Conservation (phyloP, 371 early-diverging fungal species). For the Enteropsectra breve region DNA sequence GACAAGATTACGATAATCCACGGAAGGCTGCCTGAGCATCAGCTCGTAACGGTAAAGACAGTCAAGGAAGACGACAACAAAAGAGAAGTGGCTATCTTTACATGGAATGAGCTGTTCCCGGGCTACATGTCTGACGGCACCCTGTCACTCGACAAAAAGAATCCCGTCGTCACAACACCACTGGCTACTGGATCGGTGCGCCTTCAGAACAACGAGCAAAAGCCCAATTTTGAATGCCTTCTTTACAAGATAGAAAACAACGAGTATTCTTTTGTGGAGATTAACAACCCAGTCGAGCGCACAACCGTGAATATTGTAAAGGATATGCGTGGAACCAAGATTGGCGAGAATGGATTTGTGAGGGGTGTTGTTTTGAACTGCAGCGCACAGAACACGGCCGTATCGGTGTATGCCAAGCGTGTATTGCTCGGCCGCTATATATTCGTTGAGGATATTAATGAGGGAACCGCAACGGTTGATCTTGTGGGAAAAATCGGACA, state of each 20-base stretch:
- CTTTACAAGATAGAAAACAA: conserved; percentile 14
- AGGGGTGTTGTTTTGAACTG: conserved; percentile 20
- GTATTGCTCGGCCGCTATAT: conserved; percentile 32
- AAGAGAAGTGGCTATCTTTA: conserved; percentile 28
- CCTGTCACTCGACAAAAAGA: background rate
- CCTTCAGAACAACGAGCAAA: conserved; percentile 34
- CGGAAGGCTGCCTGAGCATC: background rate
- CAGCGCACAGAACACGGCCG: background rate
- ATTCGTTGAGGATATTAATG: conserved; percentile 28
- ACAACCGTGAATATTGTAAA: conserved; percentile 18
- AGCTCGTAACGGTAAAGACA: conserved; percentile 30
- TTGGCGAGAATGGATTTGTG: conserved; percentile 28
- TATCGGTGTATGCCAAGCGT: conserved; percentile 16
- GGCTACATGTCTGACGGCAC: conserved; percentile 9
- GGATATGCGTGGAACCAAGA: background rate
- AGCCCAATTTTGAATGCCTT: background rate
- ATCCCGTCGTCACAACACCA: conserved; percentile 1
- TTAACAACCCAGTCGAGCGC: conserved; percentile 34
- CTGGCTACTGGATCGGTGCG: conserved; percentile 21
- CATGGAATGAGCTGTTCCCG: conserved; percentile 28
- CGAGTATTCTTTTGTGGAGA: conserved; percentile 33
- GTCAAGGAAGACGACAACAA: conserved; percentile 24
- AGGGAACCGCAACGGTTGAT: conserved; percentile 5
- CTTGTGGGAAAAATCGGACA: background rate
- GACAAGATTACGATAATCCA: conserved; percentile 36